Percentiles rank a stretch among this genome's conserved stretches.
These are phyloP conservation scores for Fistulinella cinereoalba DNA, from an alignment of 1,284 basidiomycete species.

Conservation along the genomic window DNA sequence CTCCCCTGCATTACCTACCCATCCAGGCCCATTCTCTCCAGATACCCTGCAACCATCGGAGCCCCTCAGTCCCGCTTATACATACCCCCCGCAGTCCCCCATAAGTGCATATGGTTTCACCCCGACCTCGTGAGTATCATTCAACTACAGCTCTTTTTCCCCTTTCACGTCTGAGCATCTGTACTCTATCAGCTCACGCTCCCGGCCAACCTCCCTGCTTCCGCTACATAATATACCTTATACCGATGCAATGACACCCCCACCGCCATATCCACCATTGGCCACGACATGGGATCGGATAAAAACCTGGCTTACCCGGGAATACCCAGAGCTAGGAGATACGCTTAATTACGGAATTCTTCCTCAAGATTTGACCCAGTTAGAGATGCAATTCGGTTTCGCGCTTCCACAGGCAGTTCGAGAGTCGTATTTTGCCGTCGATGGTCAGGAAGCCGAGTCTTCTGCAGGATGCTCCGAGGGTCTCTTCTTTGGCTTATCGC, in stretches of 20 bases:
- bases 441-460: conserved; percentile 88
- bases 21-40: conserved; percentile 57
- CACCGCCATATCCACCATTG: conserved; percentile 67
- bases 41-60: conserved; percentile 51
- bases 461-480: conserved; percentile 83
- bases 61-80: conserved; percentile 51
- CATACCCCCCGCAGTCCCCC: conserved; percentile 68
- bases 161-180: conserved; percentile 7
- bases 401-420: conserved; percentile 75
- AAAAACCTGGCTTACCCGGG: conserved; percentile 67
- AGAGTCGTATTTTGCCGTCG: conserved; percentile 79
- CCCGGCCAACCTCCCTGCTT: conserved; percentile 57
- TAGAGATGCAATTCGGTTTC: conserved; percentile 82
- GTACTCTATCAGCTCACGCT: conserved; percentile 45
- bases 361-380: conserved; percentile 67
- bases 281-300: conserved; percentile 78
- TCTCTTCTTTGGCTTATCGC: conserved; percentile 82
- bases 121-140: conserved; percentile 61
- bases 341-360: conserved; percentile 86
- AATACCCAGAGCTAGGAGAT: conserved; percentile 89
- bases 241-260: conserved; percentile 38
- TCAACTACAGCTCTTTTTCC: conserved; percentile 12
- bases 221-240: conserved; percentile 59
- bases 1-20: conserved; percentile 54
- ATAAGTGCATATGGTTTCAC: conserved; percentile 54